Conservation (phyloP, 176 grass and related monocot species). For the Oryza australiensis region DNA sequence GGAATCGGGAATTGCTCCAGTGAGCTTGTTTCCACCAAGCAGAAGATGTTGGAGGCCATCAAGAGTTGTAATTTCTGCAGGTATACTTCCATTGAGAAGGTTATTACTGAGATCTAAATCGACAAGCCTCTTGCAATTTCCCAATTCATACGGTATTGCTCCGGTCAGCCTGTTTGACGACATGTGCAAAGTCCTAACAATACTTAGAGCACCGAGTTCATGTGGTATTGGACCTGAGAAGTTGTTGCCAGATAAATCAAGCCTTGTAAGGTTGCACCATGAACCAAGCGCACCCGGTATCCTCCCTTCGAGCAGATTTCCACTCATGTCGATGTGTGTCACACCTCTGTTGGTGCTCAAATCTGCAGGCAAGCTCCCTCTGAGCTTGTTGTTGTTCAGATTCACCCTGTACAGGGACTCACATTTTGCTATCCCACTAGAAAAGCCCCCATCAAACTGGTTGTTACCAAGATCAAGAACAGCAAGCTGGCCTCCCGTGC, state of each 20-base stretch:
- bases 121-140: conserved; percentile 35
- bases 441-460: conserved; percentile 41
- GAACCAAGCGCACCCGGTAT: conserved; percentile 46
- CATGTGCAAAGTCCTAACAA: conserved; percentile 36
- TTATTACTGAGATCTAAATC: conserved; percentile 49
- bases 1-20: conserved; percentile 47
- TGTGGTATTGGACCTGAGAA: conserved; percentile 52
- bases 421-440: conserved; percentile 36
- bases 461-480: conserved; percentile 52
- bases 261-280: conserved; percentile 59
- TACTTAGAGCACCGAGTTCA: conserved; percentile 46
- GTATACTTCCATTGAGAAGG: conserved; percentile 54
- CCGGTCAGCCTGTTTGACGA: conserved; percentile 56
- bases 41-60: conserved; percentile 46
- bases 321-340: conserved; percentile 63
- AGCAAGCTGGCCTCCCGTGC: conserved; percentile 43
- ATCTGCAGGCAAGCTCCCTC: conserved; percentile 31
- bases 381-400: conserved; percentile 41
- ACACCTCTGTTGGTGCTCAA: conserved; percentile 34
- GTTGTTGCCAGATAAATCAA: conserved; percentile 54
- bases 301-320: conserved; percentile 48
- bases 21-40: conserved; percentile 51
- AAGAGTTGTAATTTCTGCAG: conserved; percentile 39
- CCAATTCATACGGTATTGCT: conserved; percentile 42
- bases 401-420: conserved; percentile 50